A percentile compares a stretch with the other conserved stretches of the same genome.
These are phyloP conservation scores for Prunella vulgaris DNA, from an alignment of 257 asterid genomes.

Conservation along the genomic window DNA sequence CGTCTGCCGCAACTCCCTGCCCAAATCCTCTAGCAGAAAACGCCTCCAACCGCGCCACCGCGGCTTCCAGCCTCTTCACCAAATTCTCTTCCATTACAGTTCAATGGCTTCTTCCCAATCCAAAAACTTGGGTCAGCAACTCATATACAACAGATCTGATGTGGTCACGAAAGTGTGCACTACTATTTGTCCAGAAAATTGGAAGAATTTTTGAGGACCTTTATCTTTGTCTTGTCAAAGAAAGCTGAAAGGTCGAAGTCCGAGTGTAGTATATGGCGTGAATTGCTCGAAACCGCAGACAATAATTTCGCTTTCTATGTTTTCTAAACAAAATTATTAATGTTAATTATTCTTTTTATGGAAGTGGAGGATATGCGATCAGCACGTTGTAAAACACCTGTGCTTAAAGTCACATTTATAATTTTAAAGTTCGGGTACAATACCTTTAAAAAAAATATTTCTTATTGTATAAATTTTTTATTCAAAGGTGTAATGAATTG, in stretches of 20 bases:
- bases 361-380: too few species aligned
- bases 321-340: background rate
- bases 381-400: too few species aligned
- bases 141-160: conserved; percentile 37
- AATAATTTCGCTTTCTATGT: background rate
- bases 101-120: conserved; percentile 13
- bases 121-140: conserved; percentile 4
- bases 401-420: too few species aligned
- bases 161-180: background rate
- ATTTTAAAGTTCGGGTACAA: too few species aligned
- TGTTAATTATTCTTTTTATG: too few species aligned
- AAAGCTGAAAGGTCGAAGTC: conserved; percentile 29
- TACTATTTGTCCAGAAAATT: background rate
- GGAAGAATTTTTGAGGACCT: conserved; percentile 5
- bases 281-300: conserved; percentile 17
- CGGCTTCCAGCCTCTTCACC: conserved; percentile 84
- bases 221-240: conserved; percentile 18
- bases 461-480: too few species aligned
- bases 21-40: conserved; percentile 38
- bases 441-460: too few species aligned
- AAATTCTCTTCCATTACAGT: conserved; percentile 59
- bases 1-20: conserved; percentile 33
- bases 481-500: too few species aligned
- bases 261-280: conserved; percentile 27
- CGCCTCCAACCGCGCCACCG: conserved; percentile 83